Evolutionary conservation across 129 eudicot species (phyloP), one percentile per base, ranked within the genome.

Genomic region (Flaveria ramosissima): DNA sequence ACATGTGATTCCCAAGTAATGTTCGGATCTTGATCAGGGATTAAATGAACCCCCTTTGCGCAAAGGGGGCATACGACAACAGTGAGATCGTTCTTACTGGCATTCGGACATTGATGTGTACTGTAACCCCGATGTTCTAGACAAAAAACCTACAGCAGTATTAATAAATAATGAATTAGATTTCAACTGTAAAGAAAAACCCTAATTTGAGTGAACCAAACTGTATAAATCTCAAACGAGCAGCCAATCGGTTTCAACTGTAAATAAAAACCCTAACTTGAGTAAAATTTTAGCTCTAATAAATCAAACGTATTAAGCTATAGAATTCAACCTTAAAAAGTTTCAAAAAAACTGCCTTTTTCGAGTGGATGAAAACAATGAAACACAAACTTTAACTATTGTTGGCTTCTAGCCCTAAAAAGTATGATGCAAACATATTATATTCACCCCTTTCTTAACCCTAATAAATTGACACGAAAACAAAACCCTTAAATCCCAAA

Each of bases 1-100:
- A 94, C 93, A 72, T 94, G 98, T 3, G 93, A 85, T 67, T 94
- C 98, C 97, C 98, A 94, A 23, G 98, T 89, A 68, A 94, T 87
- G 63, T 94, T 94, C 17, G 97, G 96, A 77, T 94, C 90, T 82
- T 94, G 97, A 24, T 85, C 93, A 0, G 93, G 93, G 83, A 87
- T 47, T 52, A 94, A 74, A 75, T 92, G 96, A 24, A 94, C 98
- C 21, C 97, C 98, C 52, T 91, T 94, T 3, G 98, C 98, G 27
- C 98, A 94, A 3, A 91, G 92, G 13, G 98, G 98, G 72, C 98
- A 94, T 63, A 94, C 75, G 15, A 87, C 98, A 60, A 94, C 97
- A 2, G 93, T 94, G 66, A 89, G 80, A 71, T 92, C 93, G 7
- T 94, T 82, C 59, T 85, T 84, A 85, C 84, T 83, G 53, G 93